Evolutionary conservation across 2,329 filamentous ascomycete genomes (phyloP).

Genomic region (Falciphora oryzae): DNA sequence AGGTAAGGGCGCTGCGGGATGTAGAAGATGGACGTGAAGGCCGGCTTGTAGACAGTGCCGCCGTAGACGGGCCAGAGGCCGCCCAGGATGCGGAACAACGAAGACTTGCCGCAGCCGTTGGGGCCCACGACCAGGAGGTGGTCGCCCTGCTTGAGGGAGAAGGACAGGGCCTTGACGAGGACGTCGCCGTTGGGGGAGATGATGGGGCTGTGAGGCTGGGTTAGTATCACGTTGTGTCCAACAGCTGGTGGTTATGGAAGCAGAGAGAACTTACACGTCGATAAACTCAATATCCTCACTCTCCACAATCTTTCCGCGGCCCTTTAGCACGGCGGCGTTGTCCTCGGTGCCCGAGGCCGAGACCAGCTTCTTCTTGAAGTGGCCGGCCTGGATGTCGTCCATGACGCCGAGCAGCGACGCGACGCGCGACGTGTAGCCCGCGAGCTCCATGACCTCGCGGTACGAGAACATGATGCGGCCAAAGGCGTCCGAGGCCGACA

Average conservation of each 20-base stretch:
- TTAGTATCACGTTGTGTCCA: constrained; percentile 16
- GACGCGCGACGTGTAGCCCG: constrained; percentile 90
- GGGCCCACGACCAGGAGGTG: constrained; percentile 93
- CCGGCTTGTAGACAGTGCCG: constrained; percentile 84
- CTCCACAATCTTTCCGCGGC: constrained; percentile 76
- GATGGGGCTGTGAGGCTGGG: constrained; percentile 57
- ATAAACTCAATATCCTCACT: constrained; percentile 79
- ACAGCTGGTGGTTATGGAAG: constrained; percentile 3
- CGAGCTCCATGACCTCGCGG: constrained; percentile 93
- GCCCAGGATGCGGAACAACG: constrained; percentile 90
- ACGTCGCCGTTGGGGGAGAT: constrained; percentile 96
- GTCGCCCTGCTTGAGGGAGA: constrained; percentile 78
- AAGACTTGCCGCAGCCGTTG: constrained; percentile 96
- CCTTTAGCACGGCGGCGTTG: constrained; percentile 76
- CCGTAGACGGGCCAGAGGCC: constrained; percentile 98
- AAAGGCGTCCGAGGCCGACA: constrained; percentile 92
- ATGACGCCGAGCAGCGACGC: constrained; percentile 88
- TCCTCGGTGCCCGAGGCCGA: constrained; percentile 77
- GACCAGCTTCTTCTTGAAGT: constrained; percentile 94
- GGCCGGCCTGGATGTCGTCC: constrained; percentile 82
- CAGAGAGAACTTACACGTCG: constrained; percentile 54
- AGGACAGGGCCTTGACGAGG: constrained; percentile 77
- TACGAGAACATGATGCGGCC: constrained; percentile 97
- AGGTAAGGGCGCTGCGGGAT: constrained; percentile 95
- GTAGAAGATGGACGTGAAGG: constrained; percentile 93